Base-by-base conservation (phyloP, 148 eudicot species). In the Cornus suecica region DNA sequence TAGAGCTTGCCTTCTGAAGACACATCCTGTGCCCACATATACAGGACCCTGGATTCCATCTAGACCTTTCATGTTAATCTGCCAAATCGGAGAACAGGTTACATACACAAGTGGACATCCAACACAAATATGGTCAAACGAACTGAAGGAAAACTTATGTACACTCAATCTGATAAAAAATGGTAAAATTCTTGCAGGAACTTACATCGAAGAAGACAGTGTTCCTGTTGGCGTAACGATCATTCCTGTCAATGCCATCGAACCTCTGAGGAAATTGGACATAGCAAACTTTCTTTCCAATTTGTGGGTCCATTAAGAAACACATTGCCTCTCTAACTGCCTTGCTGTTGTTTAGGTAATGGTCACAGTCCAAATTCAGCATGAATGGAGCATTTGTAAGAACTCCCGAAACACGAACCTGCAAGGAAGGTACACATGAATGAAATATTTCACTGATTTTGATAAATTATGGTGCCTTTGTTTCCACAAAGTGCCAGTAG, bases 341-440 rank as follows among this genome's bases (percentile, higher is more conserved):
- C 86, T 95, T 95, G 86, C 99, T 92, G 83, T 95, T 95, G 85
- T 95, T 95, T 64, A 95, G 27, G 79, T 95, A 95, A 72, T 95
- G 99, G 79, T 95, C 99, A 88, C 99, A 95, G 63, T 95, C 99
- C 94, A 95, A 90, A 87, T 95, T 95, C 73, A 95, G 86, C 97
- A 95, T 95, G 91, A 95, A 95, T 30, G 99, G 99, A 70, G 97
- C 99, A 88, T 95, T 95, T 25, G 99, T 95, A 66, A 95, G 90
- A 63, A 95, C 99, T 42, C 88, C 99, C 71, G 99, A 72, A 74
- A 95, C 99, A 32, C 99, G 92, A 66, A 94, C 91, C 99, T 94
- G 90, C 77, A 74, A 81, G 73, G 66, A 79, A 13, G 52, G 26
- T 48, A 37, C 23, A 65, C 10, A 41, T 74, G 37, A 25, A 10